A percentile compares a stretch with the other conserved stretches of the same genome.
phyloP scores from a whole-genome alignment of 352 stramenopile genomes.

The Phytophthora podocarpi region DNA sequence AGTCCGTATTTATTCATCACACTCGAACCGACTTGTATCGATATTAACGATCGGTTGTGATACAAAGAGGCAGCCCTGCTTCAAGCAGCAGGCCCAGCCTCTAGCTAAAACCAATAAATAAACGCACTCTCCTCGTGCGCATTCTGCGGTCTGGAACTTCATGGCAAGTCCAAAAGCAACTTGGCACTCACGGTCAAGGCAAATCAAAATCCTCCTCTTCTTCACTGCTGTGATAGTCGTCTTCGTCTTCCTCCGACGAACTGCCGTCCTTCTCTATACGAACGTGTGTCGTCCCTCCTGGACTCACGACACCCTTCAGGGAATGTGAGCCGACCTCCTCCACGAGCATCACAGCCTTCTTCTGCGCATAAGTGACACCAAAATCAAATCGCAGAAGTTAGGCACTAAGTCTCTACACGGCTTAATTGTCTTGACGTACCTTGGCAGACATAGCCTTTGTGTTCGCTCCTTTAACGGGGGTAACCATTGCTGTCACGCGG shows the following conservation, averaged over 20 bases:
- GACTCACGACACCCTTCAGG: conserved; percentile 64
- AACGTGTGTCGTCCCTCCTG: conserved; percentile 66
- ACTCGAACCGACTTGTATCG: not conserved
- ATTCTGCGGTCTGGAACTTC: not conserved
- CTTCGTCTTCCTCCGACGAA: conserved; percentile 48
- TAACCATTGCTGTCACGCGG: conserved; percentile 25
- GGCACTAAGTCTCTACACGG: not conserved
- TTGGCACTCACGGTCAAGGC: conserved; percentile 6
- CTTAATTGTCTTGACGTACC: conserved; percentile 16
- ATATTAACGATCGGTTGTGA: conserved; percentile 3
- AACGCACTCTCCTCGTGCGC: not conserved
- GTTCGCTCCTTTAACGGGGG: conserved; percentile 12
- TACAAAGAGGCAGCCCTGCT: conserved; percentile 2
- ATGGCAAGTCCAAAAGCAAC: not conserved
- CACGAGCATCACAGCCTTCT: conserved; percentile 50
- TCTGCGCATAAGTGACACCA: conserved; percentile 21
- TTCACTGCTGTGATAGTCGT: conserved; percentile 37
- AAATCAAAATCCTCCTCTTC: conserved; percentile 38
- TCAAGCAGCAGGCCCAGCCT: conserved; percentile 6
- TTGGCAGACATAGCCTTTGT: conserved; percentile 42
- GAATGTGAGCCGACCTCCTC: conserved; percentile 49
- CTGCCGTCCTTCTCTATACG: conserved; percentile 59
- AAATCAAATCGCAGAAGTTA: not conserved
- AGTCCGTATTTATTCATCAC: conserved; percentile 34
- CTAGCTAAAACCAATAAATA: conserved; percentile 39